Percentiles rank a stretch among this genome's conserved stretches.
Evolutionary conservation across 495 filamentous ascomycete species (phyloP).

Genomic region (Penicillium maclennaniae): DNA sequence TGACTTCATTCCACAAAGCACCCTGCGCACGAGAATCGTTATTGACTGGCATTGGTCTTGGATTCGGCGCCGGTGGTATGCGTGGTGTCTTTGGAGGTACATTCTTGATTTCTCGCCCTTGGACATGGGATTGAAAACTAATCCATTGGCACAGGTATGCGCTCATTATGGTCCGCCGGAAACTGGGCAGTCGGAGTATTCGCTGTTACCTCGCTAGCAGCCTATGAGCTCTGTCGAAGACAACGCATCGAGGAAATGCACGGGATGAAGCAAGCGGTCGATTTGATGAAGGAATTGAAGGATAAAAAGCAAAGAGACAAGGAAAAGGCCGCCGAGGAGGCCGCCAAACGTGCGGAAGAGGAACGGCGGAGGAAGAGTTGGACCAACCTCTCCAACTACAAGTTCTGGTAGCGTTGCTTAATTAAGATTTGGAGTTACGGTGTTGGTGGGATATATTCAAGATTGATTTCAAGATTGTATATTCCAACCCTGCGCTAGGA

Average conservation of each 20-base stretch:
- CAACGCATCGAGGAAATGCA: conserved; percentile 65
- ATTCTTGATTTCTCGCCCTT: conserved; percentile 3
- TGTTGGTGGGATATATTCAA: conserved; percentile 14
- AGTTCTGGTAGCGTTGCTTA: conserved; percentile 42
- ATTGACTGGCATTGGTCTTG: conserved; percentile 74
- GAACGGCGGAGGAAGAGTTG: conserved; percentile 52
- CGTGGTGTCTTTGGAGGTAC: conserved; percentile 72
- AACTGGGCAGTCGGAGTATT: conserved; percentile 86
- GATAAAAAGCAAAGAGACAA: conserved; percentile 63
- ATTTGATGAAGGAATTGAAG: conserved; percentile 73
- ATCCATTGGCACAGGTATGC: conserved; percentile 32
- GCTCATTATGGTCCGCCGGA: conserved; percentile 52
- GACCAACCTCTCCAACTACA: conserved; percentile 47
- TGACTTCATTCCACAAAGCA: conserved; percentile 67
- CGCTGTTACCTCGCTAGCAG: conserved; percentile 54
- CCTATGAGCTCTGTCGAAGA: conserved; percentile 79
- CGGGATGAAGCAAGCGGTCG: conserved; percentile 74
- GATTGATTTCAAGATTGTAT: conserved; percentile 24
- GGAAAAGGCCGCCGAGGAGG: conserved; percentile 52
- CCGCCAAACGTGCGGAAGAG: conserved; percentile 39
- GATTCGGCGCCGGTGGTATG: conserved; percentile 67
- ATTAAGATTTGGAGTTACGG: conserved; percentile 33
- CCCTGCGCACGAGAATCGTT: conserved; percentile 83
- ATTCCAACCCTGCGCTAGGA: conserved; percentile 20
- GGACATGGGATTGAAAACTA: background rate